phyloP scores from a whole-genome alignment of 1,139 yeast genomes.

The Blastobotrys elegans region DNA sequence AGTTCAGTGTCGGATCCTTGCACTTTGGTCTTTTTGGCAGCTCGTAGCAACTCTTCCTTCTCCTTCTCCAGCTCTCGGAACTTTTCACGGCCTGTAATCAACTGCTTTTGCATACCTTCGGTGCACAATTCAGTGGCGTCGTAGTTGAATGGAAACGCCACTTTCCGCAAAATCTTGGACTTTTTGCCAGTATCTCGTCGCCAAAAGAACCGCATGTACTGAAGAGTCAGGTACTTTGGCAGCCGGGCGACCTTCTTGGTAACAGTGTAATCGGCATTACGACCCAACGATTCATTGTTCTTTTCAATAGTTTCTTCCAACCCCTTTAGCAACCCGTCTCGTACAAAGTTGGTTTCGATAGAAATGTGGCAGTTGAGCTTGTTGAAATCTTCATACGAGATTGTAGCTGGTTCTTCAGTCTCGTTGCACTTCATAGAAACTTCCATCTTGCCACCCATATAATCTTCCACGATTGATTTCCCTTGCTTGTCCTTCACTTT shows the following conservation, averaged over 20 bases:
- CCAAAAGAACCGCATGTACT: conserved; percentile 95
- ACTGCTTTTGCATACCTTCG: conserved; percentile 59
- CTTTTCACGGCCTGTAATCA: conserved; percentile 70
- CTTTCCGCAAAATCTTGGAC: conserved; percentile 89
- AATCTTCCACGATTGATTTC: conserved; percentile 43
- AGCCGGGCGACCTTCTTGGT: conserved; percentile 67
- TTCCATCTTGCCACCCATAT: conserved; percentile 61
- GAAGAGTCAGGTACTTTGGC: conserved; percentile 85
- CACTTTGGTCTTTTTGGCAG: conserved; percentile 61
- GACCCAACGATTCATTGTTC: conserved; percentile 61
- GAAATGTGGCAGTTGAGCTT: conserved; percentile 88
- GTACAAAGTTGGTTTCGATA: conserved; percentile 77
- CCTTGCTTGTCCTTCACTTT: conserved; percentile 20
- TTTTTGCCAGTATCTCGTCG: conserved; percentile 85
- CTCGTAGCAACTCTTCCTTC: conserved; percentile 65
- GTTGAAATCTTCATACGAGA: conserved; percentile 50
- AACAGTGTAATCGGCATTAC: conserved; percentile 67
- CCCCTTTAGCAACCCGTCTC: conserved; percentile 77
- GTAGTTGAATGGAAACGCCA: conserved; percentile 78
- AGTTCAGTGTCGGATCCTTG: conserved; percentile 31
- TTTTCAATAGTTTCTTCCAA: conserved; percentile 75
- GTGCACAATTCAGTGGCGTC: conserved; percentile 85
- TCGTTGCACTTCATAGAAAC: conserved; percentile 56
- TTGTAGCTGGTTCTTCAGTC: conserved; percentile 48
- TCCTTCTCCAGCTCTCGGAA: conserved; percentile 74